Base-by-base conservation (phyloP, 2,329 filamentous ascomycete species). In the Pseudocercospora vitis region DNA sequence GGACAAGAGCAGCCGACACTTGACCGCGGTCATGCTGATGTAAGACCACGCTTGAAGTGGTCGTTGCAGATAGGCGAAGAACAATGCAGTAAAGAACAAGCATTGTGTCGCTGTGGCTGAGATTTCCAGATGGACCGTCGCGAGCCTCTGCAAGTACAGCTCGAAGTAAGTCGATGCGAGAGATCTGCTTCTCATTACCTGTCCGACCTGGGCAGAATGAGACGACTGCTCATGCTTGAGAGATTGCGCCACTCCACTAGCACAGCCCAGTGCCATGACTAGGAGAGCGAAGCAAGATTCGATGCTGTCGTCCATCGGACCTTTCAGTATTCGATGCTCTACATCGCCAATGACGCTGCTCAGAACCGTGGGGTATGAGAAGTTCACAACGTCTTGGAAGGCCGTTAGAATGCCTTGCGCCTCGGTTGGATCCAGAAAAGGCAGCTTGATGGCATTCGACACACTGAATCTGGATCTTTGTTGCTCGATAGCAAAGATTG, bases 1-100 rank as follows among this genome's bases (percentile, higher is more conserved):
- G 11, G 50, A 53, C 12, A 56, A 44, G 18, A 56, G 21, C 4
- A 52, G 48, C 7, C 54, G 50, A 24, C 54, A 56, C 39, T 56
- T 56, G 11, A 33, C 48, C 7, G 54, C 54, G 7, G 54, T 50
- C 39, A 50, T 56, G 29, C 50, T 50, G 32, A 56, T 52, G 33
- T 56, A 56, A 8, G 45, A 50, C 33, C 52, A 53, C 8, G 54
- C 54, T 44, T 56, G 54, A 2, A 56, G 31, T 28, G 54, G 54
- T n/a, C 54, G 14, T 28, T 56, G 54, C 1, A 56, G 45, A 39
- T 53, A 56, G 7, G 54, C 54, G 32, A 56, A 56, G 54, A 53
- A 53, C 19, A 56, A 48, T n/a, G 54, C 54, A 7, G 54, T 53
- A 26, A 56, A 50, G 45, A 56, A 56, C 18, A 56, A 32, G 14